A percentile compares a stretch with the other conserved stretches of the same genome.
These are phyloP conservation scores for Penicillium expansum DNA, from an alignment of 2,329 filamentous ascomycete species.

Conservation along the genomic window DNA sequence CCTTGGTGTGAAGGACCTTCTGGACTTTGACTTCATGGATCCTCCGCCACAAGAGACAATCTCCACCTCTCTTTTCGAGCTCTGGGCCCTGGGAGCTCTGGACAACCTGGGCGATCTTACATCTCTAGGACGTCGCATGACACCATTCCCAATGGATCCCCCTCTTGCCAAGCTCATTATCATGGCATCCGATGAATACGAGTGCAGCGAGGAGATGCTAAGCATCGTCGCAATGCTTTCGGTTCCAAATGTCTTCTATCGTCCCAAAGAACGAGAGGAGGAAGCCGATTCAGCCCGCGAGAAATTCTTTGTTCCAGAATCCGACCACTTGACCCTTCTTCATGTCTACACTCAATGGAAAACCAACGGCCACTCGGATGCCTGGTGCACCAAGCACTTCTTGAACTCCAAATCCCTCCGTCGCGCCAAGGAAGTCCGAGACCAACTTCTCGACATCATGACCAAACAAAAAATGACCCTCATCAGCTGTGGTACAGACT, in stretches of 20 bases:
- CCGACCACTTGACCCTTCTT: conserved; percentile 90
- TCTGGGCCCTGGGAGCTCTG: conserved; percentile 91
- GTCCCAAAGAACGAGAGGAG: conserved; percentile 93
- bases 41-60: conserved; percentile 97
- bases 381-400: conserved; percentile 92
- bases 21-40: conserved; percentile 99
- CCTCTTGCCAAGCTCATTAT: conserved; percentile 93
- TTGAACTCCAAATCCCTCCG: conserved; percentile 91
- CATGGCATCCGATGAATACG: conserved; percentile 82
- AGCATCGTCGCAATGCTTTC: conserved; percentile 98
- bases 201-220: conserved; percentile 94
- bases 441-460: conserved; percentile 93
- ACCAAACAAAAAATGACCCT: conserved; percentile 87
- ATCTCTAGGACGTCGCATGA: conserved; percentile 84
- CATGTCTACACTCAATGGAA: conserved; percentile 97
- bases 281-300: conserved; percentile 93
- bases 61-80: conserved; percentile 91
- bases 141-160: conserved; percentile 96
- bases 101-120: conserved; percentile 94
- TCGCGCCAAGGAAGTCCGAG: conserved; percentile 87
- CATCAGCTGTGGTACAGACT: conserved; percentile 88
- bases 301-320: conserved; percentile 98
- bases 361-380: conserved; percentile 81
- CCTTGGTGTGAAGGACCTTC: conserved; percentile 84
- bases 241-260: conserved; percentile 93